Evolutionary conservation across 176 grass and related monocot species (phyloP), one percentile per base, ranked within the genome.

Genomic region (Oryza coarctata): DNA sequence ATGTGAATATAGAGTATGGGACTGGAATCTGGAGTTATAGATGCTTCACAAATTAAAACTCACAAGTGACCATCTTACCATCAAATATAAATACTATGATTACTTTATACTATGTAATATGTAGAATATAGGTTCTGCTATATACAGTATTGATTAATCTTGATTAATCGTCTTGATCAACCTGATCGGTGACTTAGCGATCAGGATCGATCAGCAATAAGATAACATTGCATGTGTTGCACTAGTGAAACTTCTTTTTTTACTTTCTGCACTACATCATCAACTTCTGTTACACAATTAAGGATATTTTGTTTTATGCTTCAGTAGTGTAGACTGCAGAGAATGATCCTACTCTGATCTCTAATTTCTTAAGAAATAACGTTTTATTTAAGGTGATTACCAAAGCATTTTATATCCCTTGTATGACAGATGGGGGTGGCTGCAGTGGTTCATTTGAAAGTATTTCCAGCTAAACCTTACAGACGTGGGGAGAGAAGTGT

Each of bases 401-500:
- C 20, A 22, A 69, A 78, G 66, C 69, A 52, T 27, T 18, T 44
- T 82, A n/a, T 36, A 33, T 80, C 43, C 66, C 25, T 85, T 68
- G 67, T 78, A 68, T 85, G 66, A 76, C 86, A 98, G 96, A 99
- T 99, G 93, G 96, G 96, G 22, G 80, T 95, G 71, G 93, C 96
- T 1, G 93, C 96, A 63, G 85, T 94, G 39, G 89, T 99, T 75
- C 96, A 99, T 90, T 86, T 95, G 63, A 88, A 95, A 92, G 93
- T 83, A 81, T 99, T 99, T 89, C 96, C 93, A 27, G 92, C 93
- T 79, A 93, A 87, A 69, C 96, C 93, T 15, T 99, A 95, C 79
- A 81, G 76, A 45, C 76, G 45, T 74, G 96, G 96, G 33, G 91
- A 95, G 85, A 92, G 91, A 90, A 90, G 85, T 82, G 79, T 93